Conservation (phyloP, 2,329 filamentous ascomycete genomes). For the Plenodomus biglobosus region DNA sequence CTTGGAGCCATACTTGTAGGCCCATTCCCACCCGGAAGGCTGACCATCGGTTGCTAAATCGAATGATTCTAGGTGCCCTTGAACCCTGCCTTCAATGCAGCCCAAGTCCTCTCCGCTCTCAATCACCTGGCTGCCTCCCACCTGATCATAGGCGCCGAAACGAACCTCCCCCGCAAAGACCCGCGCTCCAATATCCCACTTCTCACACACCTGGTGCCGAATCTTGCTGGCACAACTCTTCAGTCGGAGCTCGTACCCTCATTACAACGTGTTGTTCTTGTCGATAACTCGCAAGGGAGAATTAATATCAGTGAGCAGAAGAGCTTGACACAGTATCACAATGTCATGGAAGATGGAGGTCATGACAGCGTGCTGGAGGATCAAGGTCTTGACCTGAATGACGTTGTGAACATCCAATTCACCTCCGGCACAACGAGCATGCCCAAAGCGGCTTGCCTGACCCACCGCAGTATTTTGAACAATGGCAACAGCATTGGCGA, state of each 20-base stretch:
- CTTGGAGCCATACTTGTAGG: conserved; percentile 81
- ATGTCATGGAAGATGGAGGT: conserved; percentile 50
- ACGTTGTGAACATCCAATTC: conserved; percentile 94
- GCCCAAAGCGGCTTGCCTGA: conserved; percentile 89
- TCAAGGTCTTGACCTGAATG: conserved; percentile 58
- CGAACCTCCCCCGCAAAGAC: conserved; percentile 70
- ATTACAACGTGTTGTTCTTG: conserved; percentile 69
- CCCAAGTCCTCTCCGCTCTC: conserved; percentile 77
- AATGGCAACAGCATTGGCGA: conserved; percentile 84
- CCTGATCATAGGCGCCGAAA: conserved; percentile 83
- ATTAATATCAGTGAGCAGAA: conserved; percentile 47
- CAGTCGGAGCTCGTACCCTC: conserved; percentile 65
- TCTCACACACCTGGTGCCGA: conserved; percentile 56
- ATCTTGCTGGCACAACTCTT: conserved; percentile 49
- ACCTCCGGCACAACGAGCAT: conserved; percentile 90
- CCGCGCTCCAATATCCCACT: conserved; percentile 63
- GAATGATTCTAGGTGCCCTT: conserved; percentile 66
- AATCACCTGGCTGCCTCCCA: conserved; percentile 72
- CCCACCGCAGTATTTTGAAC: conserved; percentile 84
- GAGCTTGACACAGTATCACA: conserved; percentile 47
- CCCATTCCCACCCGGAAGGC: no score
- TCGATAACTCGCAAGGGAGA: conserved; percentile 71
- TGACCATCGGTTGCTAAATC: background rate
- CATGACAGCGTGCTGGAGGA: conserved; percentile 48
- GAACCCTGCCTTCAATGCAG: conserved; percentile 83